Evolutionary conservation across 805 yeast genomes (phyloP), one percentile per base, ranked within the genome.

Genomic region (Metahyphopichia silvanorum): DNA sequence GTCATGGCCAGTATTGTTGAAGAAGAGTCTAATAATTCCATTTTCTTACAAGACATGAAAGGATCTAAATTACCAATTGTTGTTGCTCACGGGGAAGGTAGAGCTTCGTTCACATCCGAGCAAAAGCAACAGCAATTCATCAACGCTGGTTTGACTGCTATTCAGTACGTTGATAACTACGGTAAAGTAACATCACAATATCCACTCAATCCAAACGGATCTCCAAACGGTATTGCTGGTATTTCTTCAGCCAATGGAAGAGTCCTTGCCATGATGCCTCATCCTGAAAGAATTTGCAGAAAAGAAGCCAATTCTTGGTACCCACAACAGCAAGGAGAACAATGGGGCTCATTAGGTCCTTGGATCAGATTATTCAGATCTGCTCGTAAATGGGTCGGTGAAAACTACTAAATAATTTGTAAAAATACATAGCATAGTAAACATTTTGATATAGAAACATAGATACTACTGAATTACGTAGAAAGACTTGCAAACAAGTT

Each of bases 41-140:
- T 93, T 34, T 91, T 93, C 74, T 76, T 89, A 48, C 75, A 82
- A 37, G 86, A 84, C 33, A 88, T 93, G 98, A 74, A 79, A 51
- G 95, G 96, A n/a, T 86, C 97, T 6, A 78, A 79, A 50, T 63
- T 93, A 51, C 98, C 98, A 33, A 87, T 93, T 63, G 96, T 94
- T 14, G 98, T 93, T 46, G 98, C 98, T 4, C 98, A 93, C 56
- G 98, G 98, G 48, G 98, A 93, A 68, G 98, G 98, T 51, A 77
- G 86, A 49, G 98, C 97, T 10, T 62, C 71, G 26, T 93, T 91
- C 58, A 63, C 64, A 27, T 40, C 59, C 19, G 67, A 60, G 7
- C 68, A 60, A 16, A 65, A 71, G 37, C 58, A 74, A 40, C 23
- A 38, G 6, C 51, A 56, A 7, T 82, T 88, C 53, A 65, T 69